phyloP scores from a whole-genome alignment of 176 grass and related monocot genomes.

The Neostapfia colusana region DNA sequence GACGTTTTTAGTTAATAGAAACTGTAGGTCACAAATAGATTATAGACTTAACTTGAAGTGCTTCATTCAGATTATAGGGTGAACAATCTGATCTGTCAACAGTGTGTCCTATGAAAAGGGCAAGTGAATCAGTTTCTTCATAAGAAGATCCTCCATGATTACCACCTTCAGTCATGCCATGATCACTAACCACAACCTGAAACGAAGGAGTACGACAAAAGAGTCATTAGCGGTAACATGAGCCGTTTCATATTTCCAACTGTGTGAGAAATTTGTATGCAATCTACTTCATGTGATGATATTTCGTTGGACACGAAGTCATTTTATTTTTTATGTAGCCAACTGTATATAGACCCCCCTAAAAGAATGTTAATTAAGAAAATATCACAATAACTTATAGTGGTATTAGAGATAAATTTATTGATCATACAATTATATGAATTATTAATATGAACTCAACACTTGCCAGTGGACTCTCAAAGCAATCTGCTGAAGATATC shows the following conservation, averaged over 20 bases:
- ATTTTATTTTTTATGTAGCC: neutral
- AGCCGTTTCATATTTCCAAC: neutral
- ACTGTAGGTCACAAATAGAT: neutral
- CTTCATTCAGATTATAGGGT: slow-evolving; percentile 57
- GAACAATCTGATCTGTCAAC: slow-evolving; percentile 46
- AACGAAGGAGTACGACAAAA: slow-evolving; percentile 25
- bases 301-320: neutral
- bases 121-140: slow-evolving; percentile 85
- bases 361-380: neutral
- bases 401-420: slow-evolving; percentile 1
- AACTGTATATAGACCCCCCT: neutral
- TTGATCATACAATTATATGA: neutral
- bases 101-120: slow-evolving; percentile 73
- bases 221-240: slow-evolving; percentile 1
- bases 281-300: neutral
- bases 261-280: neutral
- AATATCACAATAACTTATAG: neutral
- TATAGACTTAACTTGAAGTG: slow-evolving; percentile 68
- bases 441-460: slow-evolving; percentile 1
- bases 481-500: neutral
- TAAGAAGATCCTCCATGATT: slow-evolving; percentile 97
- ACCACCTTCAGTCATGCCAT: slow-evolving; percentile 93
- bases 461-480: neutral
- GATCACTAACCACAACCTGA: slow-evolving; percentile 92
- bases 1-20: slow-evolving; percentile 17